Evolutionary conservation across 345 rosid species (phyloP).

Genomic region (Citrus unshiu): DNA sequence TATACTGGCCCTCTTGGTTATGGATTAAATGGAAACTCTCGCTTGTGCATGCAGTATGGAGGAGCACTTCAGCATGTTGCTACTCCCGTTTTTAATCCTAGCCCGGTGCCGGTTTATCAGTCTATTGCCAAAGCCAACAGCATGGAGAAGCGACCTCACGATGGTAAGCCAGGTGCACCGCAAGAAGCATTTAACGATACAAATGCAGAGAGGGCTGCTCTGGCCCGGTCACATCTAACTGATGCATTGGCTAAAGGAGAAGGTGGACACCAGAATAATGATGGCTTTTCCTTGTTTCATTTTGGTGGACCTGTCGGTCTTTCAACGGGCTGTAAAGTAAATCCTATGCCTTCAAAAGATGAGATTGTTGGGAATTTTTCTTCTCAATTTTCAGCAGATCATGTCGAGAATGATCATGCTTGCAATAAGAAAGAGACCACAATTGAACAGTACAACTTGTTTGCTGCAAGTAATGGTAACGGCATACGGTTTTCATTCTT

Average conservation of each 20-base stretch:
- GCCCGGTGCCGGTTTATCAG: constrained; percentile 53
- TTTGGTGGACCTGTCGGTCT: constrained; percentile 80
- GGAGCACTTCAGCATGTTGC: constrained; percentile 47
- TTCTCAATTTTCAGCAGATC: constrained; percentile 45
- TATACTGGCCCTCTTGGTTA: constrained; percentile 59
- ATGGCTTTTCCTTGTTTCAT: constrained; percentile 83
- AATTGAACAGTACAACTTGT: constrained; percentile 82
- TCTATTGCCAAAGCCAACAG: constrained; percentile 44
- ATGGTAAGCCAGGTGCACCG: constrained; percentile 22
- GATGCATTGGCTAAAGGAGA: constrained; percentile 27
- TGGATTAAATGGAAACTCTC: constrained; percentile 60
- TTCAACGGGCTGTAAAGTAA: constrained; percentile 42
- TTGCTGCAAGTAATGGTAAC: constrained; percentile 65
- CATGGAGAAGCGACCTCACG: constrained; percentile 35
- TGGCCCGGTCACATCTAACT: constrained; percentile 19
- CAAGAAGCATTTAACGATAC: constrained; percentile 23
- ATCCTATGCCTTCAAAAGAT: constrained; percentile 35
- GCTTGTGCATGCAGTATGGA: constrained; percentile 64
- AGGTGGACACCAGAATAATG: constrained; percentile 28
- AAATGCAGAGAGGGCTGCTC: constrained; percentile 33
- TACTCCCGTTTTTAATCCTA: constrained; percentile 40
- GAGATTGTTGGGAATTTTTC: constrained; percentile 41
- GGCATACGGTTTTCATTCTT: constrained; percentile 66
- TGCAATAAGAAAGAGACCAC: constrained; percentile 47
- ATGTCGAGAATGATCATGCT: constrained; percentile 37